A percentile compares a stretch with the other conserved stretches of the same genome.
These are phyloP conservation scores for Acer negundo DNA, from an alignment of 345 rosid genomes.

Conservation along the genomic window DNA sequence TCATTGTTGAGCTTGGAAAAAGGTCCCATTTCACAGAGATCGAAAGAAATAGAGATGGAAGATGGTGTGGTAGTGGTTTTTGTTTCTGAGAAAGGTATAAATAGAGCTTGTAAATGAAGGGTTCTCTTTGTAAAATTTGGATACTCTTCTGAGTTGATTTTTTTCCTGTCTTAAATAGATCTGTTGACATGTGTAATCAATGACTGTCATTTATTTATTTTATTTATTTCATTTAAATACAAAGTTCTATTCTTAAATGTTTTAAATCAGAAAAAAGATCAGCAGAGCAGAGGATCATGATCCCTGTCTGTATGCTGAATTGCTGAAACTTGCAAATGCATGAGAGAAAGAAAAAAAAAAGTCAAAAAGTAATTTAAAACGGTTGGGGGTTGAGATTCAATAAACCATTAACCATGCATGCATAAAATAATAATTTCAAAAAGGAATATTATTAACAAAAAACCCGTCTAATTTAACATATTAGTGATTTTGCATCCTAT, in stretches of 20 bases:
- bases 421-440: background rate
- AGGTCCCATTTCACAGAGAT: background rate
- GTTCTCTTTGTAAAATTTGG: too few species aligned
- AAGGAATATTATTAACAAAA: too few species aligned
- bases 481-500: too few species aligned
- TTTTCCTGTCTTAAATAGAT: too few species aligned
- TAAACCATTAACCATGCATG: background rate
- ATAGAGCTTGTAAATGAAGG: conserved; percentile 9
- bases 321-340: background rate
- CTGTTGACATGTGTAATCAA: too few species aligned
- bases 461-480: too few species aligned
- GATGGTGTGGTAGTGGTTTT: background rate
- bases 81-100: conserved; percentile 10
- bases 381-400: conserved; percentile 16
- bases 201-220: too few species aligned
- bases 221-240: too few species aligned
- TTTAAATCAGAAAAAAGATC: too few species aligned
- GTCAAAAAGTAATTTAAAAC: background rate
- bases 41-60: background rate
- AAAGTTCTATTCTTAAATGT: too few species aligned
- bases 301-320: background rate
- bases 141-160: too few species aligned
- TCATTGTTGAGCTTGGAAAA: conserved; percentile 15
- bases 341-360: background rate
- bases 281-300: too few species aligned